A percentile compares a stretch with the other conserved stretches of the same genome.
Conservation (phyloP, 345 rosid genomes). For the Syzygium aqueum region DNA sequence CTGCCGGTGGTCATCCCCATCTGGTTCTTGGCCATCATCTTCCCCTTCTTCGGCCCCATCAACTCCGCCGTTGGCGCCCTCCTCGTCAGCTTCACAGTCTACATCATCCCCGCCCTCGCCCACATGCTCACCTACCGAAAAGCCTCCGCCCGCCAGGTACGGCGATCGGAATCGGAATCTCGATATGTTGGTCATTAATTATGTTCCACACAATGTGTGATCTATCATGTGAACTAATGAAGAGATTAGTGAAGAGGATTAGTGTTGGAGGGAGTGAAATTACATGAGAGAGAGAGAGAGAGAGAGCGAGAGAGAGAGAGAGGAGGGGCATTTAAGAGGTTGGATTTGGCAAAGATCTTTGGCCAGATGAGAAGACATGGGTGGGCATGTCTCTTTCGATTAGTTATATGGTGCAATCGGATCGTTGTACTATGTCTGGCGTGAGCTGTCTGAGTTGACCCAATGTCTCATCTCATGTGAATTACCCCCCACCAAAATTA, state of each 20-base stretch:
- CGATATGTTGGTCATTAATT: not conserved
- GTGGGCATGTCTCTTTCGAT: slow-evolving; percentile 31
- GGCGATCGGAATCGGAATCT: not conserved
- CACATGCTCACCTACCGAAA: slow-evolving; percentile 98
- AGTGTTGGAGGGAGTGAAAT: not conserved
- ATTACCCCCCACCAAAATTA: not conserved
- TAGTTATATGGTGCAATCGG: slow-evolving; percentile 34
- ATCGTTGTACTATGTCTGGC: not conserved
- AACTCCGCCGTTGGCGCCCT: slow-evolving; percentile 98
- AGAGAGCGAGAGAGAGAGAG: not conserved
- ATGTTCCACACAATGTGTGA: not conserved
- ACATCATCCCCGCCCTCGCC: slow-evolving; percentile 84
- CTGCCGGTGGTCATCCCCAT: slow-evolving; percentile 95
- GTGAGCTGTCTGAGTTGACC: slow-evolving; percentile 34
- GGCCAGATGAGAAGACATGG: slow-evolving; percentile 14
- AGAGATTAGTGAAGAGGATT: not conserved
- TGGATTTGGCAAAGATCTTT: slow-evolving; percentile 24
- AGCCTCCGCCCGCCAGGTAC: slow-evolving; percentile 92
- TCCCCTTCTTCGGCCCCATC: slow-evolving; percentile 98
- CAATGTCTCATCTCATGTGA: not conserved
- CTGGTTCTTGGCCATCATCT: slow-evolving; percentile 95
- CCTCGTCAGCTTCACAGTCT: slow-evolving; percentile 97
- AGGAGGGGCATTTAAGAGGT: slow-evolving; percentile 25
- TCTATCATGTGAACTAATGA: not conserved
- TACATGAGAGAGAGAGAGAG: not conserved